Evolutionary conservation across 495 filamentous ascomycete genomes (phyloP).

Genomic region (Pyronema domesticum): DNA sequence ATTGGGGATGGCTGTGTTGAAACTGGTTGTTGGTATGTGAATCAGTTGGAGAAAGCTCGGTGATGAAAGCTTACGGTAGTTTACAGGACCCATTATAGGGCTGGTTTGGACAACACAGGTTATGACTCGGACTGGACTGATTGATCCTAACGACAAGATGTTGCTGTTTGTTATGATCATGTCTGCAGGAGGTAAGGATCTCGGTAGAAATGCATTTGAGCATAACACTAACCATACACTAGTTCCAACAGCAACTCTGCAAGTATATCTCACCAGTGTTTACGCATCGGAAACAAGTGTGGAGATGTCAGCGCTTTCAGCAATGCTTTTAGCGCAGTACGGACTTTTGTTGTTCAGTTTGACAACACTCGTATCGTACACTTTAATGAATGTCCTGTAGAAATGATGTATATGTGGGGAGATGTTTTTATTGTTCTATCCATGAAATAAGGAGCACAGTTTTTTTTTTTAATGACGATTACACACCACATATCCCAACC

Average conservation of each 20-base stretch:
- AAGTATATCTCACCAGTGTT: slow-evolving; percentile 23
- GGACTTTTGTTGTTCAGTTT: no score
- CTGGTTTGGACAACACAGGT: slow-evolving; percentile 18
- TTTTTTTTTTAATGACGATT: no score
- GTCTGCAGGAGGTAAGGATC: slow-evolving; percentile 19
- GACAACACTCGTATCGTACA: no score
- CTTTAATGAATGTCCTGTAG: no score
- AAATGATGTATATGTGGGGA: no score
- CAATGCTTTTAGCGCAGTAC: slow-evolving; percentile 1
- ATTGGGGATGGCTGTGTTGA: slow-evolving; percentile 18
- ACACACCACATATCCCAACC: no score
- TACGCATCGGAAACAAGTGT: slow-evolving; percentile 20
- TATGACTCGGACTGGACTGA: slow-evolving; percentile 9
- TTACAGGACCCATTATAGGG: slow-evolving; percentile 20
- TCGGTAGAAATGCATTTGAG: neutral
- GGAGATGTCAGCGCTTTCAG: slow-evolving; percentile 22
- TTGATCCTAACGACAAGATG: slow-evolving; percentile 17
- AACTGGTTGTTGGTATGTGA: slow-evolving; percentile 18
- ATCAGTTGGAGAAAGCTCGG: neutral
- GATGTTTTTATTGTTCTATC: no score
- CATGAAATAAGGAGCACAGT: no score
- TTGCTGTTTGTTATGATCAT: slow-evolving; percentile 20
- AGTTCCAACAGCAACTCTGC: slow-evolving; percentile 22
- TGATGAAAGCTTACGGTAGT: neutral
- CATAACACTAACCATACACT: neutral